Percentiles rank a stretch among this genome's conserved stretches.
phyloP scores from a whole-genome alignment of 2,329 filamentous ascomycete genomes.

The Ciborinia camelliae region DNA sequence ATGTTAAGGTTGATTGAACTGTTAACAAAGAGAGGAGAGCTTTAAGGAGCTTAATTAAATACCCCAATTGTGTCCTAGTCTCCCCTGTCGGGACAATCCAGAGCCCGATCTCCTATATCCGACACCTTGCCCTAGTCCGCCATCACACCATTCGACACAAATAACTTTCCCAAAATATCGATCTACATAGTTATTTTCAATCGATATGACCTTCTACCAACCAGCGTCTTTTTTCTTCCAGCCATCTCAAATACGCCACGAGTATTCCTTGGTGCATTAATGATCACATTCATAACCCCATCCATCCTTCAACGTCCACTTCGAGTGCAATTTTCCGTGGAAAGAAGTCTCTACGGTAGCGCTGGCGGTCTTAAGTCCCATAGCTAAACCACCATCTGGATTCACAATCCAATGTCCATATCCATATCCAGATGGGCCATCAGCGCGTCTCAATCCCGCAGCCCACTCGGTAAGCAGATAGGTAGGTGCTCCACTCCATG shows the following conservation, averaged over 20 bases:
- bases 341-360: neutral
- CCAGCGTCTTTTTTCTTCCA: neutral
- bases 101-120: too few species aligned
- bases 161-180: too few species aligned
- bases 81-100: too few species aligned
- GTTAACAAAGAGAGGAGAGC: too few species aligned
- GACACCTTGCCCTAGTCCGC: too few species aligned
- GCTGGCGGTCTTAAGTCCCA: neutral
- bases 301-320: neutral
- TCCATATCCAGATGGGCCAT: neutral
- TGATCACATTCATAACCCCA: neutral
- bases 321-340: neutral
- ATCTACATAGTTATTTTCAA: neutral
- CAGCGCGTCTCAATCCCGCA: neutral
- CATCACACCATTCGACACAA: too few species aligned
- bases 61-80: too few species aligned
- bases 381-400: neutral
- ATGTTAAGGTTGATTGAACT: too few species aligned
- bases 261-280: neutral
- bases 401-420: neutral
- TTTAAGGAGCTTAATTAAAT: too few species aligned
- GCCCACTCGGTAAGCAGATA: constrained; percentile 39
- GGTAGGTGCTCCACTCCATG: constrained; percentile 46
- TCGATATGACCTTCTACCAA: neutral
- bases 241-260: neutral